These are phyloP conservation scores for Petunia secreta DNA, from an alignment of 257 asterid species.

Conservation along the genomic window DNA sequence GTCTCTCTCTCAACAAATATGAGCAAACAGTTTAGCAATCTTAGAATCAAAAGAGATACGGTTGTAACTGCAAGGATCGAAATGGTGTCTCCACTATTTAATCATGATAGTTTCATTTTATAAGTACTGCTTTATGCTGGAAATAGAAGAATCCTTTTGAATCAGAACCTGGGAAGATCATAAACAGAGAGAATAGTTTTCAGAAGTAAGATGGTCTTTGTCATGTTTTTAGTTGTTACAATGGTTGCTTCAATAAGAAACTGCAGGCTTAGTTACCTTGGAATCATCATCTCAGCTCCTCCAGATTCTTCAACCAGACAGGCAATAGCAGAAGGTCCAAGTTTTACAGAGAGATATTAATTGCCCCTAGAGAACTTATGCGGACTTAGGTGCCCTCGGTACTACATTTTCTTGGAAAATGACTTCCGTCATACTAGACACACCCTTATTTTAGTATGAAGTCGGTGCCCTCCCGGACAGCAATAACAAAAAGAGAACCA, in stretches of 20 bases:
- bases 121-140: not conserved
- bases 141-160: conserved; percentile 4
- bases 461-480: not conserved
- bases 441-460: too few relatives aligned
- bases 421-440: too few relatives aligned
- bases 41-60: not conserved
- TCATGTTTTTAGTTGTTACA: conserved; percentile 10
- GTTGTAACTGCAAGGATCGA: not conserved
- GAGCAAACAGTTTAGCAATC: too few relatives aligned
- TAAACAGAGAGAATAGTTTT: not conserved
- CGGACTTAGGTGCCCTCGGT: too few relatives aligned
- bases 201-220: not conserved
- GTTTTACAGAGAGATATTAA: too few relatives aligned
- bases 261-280: not conserved
- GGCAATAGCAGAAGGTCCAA: too few relatives aligned
- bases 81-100: not conserved
- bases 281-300: not conserved
- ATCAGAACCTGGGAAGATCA: not conserved
- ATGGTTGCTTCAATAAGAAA: not conserved
- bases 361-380: too few relatives aligned
- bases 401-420: too few relatives aligned
- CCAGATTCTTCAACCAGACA: not conserved
- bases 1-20: not conserved
- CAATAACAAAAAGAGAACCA: not conserved
- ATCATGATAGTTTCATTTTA: not conserved